Evolutionary conservation across 1,284 basidiomycete species (phyloP), one percentile per base, ranked within the genome.

Genomic region (Microbotryum scabiosae): DNA sequence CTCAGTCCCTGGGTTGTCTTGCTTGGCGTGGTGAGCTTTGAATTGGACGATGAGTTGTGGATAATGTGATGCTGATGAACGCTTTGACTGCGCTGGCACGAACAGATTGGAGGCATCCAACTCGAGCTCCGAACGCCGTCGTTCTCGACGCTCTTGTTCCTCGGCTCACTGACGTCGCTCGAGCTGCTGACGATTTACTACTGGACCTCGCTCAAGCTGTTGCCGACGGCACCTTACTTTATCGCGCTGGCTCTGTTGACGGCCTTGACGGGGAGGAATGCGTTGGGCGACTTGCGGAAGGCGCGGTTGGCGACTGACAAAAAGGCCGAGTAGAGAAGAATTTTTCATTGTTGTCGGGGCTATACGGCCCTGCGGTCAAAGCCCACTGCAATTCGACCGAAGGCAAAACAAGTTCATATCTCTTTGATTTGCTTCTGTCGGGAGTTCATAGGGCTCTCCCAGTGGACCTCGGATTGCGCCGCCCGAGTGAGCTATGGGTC

Each of bases 211-310:
- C 50, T 62, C 48, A 56, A 59, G 21, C 55, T 68, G 47, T 43
- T 68, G 47, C 54, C 47, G n/a, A 57, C 62, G 20, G 48, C 64
- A n/a, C 66, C 66, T 1, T 47, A 51, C 9, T 60, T 62, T 20
- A 45, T 10, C 6, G 50, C 53, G 10, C n/a, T 66, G 32, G 54
- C 49, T 2, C 10, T 44, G 7, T 12, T 51, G 9, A 45, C 47
- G 10, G 61, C 57, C 16, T 16, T 21, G 28, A 55, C 54, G 21
- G 66, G 61, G 1, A 46, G 59, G 48, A n/a, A 43, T 8, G 63
- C 61, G 16, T 45, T 67, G 26, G 65, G 65, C 0, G 63, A 60
- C 20, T 14, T 67, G 55, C 26, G 53, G 21, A 18, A 5, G 7
- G 4, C 23, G 28, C 56, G 62, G 51, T 28, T 55, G 43, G 45